Percentiles rank a stretch among this genome's conserved stretches.
Conservation (phyloP, 768 basidiomycete species). For the Mrakia gelida region DNA sequence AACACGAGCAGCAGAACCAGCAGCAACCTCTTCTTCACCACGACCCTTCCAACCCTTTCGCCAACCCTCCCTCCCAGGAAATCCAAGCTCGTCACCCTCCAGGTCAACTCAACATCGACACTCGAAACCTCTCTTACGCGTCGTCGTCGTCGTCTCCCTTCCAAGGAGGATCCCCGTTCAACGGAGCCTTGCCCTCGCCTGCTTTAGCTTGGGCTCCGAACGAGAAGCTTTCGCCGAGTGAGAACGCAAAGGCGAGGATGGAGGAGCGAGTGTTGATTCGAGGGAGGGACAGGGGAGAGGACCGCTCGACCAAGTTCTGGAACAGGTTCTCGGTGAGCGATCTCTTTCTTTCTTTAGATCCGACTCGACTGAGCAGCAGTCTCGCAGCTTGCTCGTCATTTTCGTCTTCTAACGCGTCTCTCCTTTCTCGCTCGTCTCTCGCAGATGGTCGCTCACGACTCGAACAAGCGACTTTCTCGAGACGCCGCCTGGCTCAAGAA, state of each 20-base stretch:
- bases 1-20: neutral
- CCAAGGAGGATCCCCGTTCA: neutral
- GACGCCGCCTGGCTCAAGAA: constrained; percentile 23
- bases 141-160: neutral
- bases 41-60: neutral
- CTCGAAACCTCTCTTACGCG: neutral
- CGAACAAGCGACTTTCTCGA: neutral
- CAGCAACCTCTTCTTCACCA: constrained; percentile 3
- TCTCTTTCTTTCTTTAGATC: neutral
- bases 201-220: constrained; percentile 12
- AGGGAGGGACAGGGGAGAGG: constrained; percentile 20
- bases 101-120: neutral
- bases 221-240: neutral
- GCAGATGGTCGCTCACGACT: constrained; percentile 14
- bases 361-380: neutral
- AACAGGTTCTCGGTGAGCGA: constrained; percentile 18
- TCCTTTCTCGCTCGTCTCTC: neutral
- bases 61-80: constrained; percentile 7
- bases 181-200: neutral
- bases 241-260: neutral
- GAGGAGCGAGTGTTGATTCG: constrained; percentile 21
- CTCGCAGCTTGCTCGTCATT: neutral
- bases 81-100: neutral
- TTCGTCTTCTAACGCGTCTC: neutral
- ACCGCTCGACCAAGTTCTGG: constrained; percentile 1